Evolutionary conservation across 176 grass and related monocot species (phyloP), one percentile per base, ranked within the genome.

Genomic region (Aegilops umbellulata): DNA sequence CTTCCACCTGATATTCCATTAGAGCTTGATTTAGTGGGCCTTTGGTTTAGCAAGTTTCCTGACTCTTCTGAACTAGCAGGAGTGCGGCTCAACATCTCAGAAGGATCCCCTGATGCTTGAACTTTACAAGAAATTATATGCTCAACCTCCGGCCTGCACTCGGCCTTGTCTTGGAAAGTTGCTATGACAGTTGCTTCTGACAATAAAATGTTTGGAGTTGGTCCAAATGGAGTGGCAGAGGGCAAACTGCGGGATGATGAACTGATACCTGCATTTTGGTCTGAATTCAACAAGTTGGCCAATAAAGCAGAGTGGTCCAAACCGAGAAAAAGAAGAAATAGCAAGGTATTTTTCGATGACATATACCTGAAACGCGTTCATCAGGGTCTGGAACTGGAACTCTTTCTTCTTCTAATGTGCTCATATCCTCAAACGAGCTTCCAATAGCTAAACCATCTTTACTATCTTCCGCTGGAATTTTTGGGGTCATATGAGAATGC

Each of bases 321-420:
- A 53, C 35, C 35, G 78, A 61, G 39, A 63, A 25, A 60, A 46
- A 11, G 38, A 86, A 87, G 77, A 53, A 76, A 67, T 30, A 11
- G 69, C n/a, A 44, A 36, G 10, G 39, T 34, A n/a, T 74, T 86
- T 68, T 62, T 13, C 17, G 7, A 63, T 58, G 80, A 58, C 16
- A 89, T 10, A 84, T 89, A 95, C 90, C 90, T 92, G 89, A 90
- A 91, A 90, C 66, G 31, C 65, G 87, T 60, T 76, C 89, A 51
- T 86, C 85, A 57, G 22, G 29, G 36, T 66, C 38, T 39, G 5
- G 57, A 60, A 34, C 71, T 62, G 19, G 10, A 84, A 25, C 79
- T 78, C 42, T 68, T 87, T 82, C 80, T 32, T 88, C 76, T 64
- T 46, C 80, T 16, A 83, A 19, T 65, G 66, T 14, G 76, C 60